Evolutionary conservation across 257 asterid genomes (phyloP).

Genomic region (Penstemon newberryi): DNA sequence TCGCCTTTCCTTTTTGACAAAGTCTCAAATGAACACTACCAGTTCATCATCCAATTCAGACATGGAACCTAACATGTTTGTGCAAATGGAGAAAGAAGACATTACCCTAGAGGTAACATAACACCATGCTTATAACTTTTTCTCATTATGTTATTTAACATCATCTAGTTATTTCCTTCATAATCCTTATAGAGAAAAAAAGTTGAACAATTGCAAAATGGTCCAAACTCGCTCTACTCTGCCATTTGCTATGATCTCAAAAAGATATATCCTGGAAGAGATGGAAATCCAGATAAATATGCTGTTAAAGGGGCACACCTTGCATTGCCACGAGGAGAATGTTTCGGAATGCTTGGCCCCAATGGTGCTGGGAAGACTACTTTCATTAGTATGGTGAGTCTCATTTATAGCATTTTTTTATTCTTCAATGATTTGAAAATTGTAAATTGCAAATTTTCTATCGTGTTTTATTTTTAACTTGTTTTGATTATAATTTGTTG

Average conservation of each 20-base stretch:
- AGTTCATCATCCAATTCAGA: constrained; percentile 9
- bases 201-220: constrained; percentile 36
- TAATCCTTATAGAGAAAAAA: constrained; percentile 28
- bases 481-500: not conserved
- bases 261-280: constrained; percentile 43
- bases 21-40: constrained; percentile 24
- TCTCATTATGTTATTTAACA: not conserved
- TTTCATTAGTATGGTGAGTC: constrained; percentile 27
- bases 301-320: constrained; percentile 45
- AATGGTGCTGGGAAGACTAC: constrained; percentile 43
- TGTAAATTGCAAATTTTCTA: not conserved
- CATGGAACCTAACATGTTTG: constrained; percentile 23
- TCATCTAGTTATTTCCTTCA: not conserved
- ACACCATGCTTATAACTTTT: not conserved
- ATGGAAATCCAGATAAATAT: constrained; percentile 44
- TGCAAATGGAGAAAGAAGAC: constrained; percentile 39
- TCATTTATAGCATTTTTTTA: not conserved
- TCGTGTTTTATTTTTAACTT: not conserved
- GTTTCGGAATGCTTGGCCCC: constrained; percentile 55
- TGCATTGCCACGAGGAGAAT: constrained; percentile 43
- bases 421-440: not conserved
- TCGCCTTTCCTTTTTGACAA: constrained; percentile 25
- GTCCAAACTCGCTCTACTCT: constrained; percentile 30
- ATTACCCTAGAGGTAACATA: constrained; percentile 39
- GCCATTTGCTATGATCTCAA: constrained; percentile 36